Conservation (phyloP, 164 flowering plant species). For the Tetracentron sinense region DNA sequence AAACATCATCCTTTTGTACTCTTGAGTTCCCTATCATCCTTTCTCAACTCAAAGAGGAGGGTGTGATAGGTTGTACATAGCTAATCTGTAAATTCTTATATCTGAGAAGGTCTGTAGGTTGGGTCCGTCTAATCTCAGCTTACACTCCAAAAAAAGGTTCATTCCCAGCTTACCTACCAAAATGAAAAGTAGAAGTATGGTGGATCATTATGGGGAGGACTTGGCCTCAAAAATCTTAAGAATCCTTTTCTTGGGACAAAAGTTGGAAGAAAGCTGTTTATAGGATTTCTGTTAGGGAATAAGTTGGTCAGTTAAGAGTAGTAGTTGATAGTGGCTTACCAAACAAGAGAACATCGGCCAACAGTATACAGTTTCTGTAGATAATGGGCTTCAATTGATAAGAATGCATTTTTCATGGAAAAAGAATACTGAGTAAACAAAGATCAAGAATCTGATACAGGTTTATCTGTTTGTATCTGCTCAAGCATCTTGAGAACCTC, state of each 20-base stretch:
- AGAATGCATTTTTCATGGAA: neutral
- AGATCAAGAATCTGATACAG: constrained; percentile 21
- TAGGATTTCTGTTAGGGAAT: neutral
- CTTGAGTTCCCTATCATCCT: no score
- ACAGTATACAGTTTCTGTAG: neutral
- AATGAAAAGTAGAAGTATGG: neutral
- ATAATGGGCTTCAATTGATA: neutral
- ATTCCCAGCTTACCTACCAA: neutral
- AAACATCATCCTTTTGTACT: no score
- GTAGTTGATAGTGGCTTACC: neutral
- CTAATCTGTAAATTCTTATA: no score
- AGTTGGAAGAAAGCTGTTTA: neutral
- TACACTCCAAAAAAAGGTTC: no score
- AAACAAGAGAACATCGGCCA: neutral
- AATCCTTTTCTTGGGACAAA: neutral
- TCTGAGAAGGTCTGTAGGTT: no score
- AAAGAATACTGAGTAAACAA: neutral
- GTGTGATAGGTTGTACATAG: no score
- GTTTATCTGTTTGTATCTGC: constrained; percentile 38
- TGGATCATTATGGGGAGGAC: neutral
- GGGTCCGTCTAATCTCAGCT: no score
- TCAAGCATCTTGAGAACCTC: constrained; percentile 89
- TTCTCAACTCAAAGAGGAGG: no score
- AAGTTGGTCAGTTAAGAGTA: neutral
- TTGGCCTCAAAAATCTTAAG: no score